Percentiles rank a stretch among this genome's conserved stretches.
These are phyloP conservation scores for Moesziomyces sp. DNA, from an alignment of 1,284 basidiomycete genomes.

Conservation along the genomic window DNA sequence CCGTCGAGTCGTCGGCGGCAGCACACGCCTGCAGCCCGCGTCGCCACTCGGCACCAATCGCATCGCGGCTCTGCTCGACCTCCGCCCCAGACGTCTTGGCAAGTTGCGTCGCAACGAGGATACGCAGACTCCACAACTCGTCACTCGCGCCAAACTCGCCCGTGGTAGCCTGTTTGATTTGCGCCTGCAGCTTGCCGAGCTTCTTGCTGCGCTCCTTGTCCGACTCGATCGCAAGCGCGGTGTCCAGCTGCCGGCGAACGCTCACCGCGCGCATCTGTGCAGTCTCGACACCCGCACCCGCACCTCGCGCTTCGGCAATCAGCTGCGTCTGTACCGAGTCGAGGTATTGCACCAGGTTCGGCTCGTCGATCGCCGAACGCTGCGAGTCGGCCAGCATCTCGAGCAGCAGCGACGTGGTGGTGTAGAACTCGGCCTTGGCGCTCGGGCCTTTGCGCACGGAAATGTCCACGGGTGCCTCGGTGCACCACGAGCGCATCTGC, in stretches of 20 bases:
- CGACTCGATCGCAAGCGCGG: constrained; percentile 9
- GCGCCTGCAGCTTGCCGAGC: constrained; percentile 16
- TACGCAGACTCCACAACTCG: constrained; percentile 46
- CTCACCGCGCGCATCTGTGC: constrained; percentile 36
- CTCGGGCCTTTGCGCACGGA: constrained; percentile 3
- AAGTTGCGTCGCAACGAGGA: constrained; percentile 21
- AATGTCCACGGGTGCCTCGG: constrained; percentile 34
- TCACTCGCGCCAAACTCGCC: constrained; percentile 21
- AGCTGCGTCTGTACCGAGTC: constrained; percentile 34
- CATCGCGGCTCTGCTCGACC: constrained; percentile 12
- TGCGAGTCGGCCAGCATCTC: constrained; percentile 37
- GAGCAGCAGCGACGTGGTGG: constrained; percentile 29
- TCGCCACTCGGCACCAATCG: constrained; percentile 36
- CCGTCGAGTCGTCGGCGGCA: constrained; percentile 8
- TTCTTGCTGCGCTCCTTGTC: constrained; percentile 23
- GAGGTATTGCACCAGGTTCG: constrained; percentile 51
- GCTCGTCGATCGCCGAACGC: constrained; percentile 52
- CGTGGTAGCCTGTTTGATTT: constrained; percentile 30
- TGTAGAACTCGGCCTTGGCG: constrained; percentile 42
- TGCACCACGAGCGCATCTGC: constrained; percentile 35
- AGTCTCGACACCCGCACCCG: constrained; percentile 31
- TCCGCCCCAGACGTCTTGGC: constrained; percentile 16
- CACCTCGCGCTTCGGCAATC: constrained; percentile 35
- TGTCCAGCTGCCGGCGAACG: constrained; percentile 26
- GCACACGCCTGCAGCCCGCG: constrained; percentile 37